A percentile compares a stretch with the other conserved stretches of the same genome.
These are phyloP conservation scores for Colletotrichum sp. DNA, from an alignment of 2,329 filamentous ascomycete genomes.

Conservation along the genomic window DNA sequence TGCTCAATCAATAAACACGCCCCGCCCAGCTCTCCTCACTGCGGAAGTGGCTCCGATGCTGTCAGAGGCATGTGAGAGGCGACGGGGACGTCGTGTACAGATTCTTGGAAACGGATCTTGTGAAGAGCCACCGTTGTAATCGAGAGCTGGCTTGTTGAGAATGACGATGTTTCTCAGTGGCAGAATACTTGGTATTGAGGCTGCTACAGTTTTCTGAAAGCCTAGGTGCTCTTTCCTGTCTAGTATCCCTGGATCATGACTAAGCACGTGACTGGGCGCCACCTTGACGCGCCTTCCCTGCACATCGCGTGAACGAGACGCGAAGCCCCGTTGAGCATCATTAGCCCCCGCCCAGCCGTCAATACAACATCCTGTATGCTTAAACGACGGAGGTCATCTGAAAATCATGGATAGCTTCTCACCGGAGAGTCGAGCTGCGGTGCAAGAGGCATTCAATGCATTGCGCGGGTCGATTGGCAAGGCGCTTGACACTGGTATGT, in stretches of 20 bases:
- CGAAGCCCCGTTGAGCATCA: neutral
- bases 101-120: neutral
- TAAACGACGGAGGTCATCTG: neutral
- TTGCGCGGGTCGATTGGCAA: constrained; percentile 45
- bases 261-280: neutral
- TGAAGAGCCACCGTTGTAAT: neutral
- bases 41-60: constrained; percentile 2
- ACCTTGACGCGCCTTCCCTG: neutral
- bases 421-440: constrained; percentile 39
- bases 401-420: constrained; percentile 44
- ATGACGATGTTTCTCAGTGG: neutral
- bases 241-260: neutral
- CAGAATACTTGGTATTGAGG: neutral
- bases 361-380: neutral
- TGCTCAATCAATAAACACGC: neutral
- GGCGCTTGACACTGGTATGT: constrained; percentile 40
- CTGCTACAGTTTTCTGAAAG: no score
- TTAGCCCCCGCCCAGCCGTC: neutral
- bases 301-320: neutral
- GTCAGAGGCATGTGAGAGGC: neutral
- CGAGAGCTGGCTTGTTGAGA: neutral
- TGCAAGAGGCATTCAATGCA: constrained; percentile 43
- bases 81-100: neutral
- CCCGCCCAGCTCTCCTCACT: neutral
- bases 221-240: neutral